Evolutionary conservation across 139 green algal genomes (phyloP), one percentile per base, ranked within the genome.

Genomic region (Haematococcus lacustris): DNA sequence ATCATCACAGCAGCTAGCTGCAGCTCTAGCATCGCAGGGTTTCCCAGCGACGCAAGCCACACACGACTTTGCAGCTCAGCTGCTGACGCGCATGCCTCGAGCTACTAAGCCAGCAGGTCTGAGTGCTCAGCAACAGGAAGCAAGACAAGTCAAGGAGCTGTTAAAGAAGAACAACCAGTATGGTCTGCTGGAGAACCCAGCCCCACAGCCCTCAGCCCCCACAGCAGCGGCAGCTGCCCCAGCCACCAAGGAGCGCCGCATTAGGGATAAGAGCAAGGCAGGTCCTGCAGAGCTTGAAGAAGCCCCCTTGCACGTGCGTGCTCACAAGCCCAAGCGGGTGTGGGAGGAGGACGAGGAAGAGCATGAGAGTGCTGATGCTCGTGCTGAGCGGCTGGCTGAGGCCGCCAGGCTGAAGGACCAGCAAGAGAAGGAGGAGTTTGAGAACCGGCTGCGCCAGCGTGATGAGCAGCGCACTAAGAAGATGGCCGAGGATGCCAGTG

Each of bases 401-500:
- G 67, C 67, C 2, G 43, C 67, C 30, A 82, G 71, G 80, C 70
- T 38, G 85, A 91, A 75, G 37, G 80, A 83, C 62, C 74, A 83
- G 76, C 71, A 40, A n/a, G 83, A 88, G 80, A 94, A 91, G 66
- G 87, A 87, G 61, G 93, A 94, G 75, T 98, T 98, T 88, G 94
- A 97, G 85, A 87, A 68, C 34, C 74, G 74, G 47, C 57, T 84
- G 50, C 50, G 74, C 38, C n/a, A 30, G 9, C 50, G 38, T 32
- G 80, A 86, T 69, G 80, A 86, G 71, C 28, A 65, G 39, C 67
- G 68, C 25, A 76, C 53, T 0, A 85, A 90, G 70, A 76, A 79
- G 57, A 74, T 86, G 5, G 83, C 71, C 9, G 77, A 86, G 50
- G 83, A 93, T 71, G 60, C 75, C 40, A 67, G 68, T 33, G 73